phyloP scores from a whole-genome alignment of 1,139 yeast genomes.

The Magnusiomyces magnusii region DNA sequence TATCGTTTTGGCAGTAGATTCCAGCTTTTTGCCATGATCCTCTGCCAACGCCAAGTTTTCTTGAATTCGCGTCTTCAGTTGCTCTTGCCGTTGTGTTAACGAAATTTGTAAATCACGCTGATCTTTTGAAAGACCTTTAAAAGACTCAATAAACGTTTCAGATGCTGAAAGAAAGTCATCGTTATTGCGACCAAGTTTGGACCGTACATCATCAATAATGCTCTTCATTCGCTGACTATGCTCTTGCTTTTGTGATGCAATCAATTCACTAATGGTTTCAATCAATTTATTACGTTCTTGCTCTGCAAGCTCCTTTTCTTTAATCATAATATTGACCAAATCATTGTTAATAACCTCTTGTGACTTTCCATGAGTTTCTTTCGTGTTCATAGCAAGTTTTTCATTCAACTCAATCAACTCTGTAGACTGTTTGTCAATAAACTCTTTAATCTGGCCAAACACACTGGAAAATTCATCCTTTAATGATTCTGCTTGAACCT shows the following conservation, averaged over 20 bases:
- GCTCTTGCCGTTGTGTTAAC: neutral
- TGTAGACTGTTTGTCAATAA: constrained; percentile 11
- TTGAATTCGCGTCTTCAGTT: neutral
- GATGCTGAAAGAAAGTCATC: constrained; percentile 1
- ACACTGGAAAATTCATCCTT: neutral
- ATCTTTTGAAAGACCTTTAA: neutral
- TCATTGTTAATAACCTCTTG: neutral
- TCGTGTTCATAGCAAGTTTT: neutral
- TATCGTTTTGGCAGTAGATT: neutral
- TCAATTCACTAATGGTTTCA: constrained; percentile 8
- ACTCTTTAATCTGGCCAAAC: constrained; percentile 9
- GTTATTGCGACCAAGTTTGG: neutral
- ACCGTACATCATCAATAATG: constrained; percentile 3
- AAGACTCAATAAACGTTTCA: neutral
- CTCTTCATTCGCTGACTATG: constrained; percentile 1
- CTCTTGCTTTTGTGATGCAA: constrained; percentile 8
- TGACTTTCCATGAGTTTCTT: neutral
- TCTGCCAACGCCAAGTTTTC: neutral
- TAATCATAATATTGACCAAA: neutral
- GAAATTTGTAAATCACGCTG: neutral
- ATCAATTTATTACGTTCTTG: constrained; percentile 9
- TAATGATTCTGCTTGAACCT: neutral
- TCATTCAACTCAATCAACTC: constrained; percentile 4
- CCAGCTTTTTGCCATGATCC: neutral
- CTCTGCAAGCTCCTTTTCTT: constrained; percentile 9